These are phyloP conservation scores for Phytophthora hybrid DNA, from an alignment of 352 stramenopile species.

Conservation along the genomic window DNA sequence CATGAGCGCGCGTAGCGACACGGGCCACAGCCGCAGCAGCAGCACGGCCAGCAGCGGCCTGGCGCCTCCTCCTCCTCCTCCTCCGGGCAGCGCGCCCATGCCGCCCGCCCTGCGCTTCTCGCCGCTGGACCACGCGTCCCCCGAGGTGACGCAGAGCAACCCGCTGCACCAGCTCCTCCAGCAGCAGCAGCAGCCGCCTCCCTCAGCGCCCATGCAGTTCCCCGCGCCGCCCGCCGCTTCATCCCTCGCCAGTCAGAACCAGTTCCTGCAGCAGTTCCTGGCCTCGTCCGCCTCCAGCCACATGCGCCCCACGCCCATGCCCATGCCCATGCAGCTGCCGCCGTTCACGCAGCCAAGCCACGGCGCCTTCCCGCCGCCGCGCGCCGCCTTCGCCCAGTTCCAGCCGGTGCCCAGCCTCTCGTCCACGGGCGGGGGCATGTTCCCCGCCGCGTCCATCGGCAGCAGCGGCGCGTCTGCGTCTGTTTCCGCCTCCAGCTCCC, in stretches of 20 bases:
- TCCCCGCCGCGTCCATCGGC: constrained; percentile 32
- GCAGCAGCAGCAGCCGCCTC: constrained; percentile 45
- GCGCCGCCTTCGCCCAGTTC: constrained; percentile 43
- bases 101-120: constrained; percentile 50
- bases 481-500: constrained; percentile 44
- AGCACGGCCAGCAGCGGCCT: constrained; percentile 50
- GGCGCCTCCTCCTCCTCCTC: constrained; percentile 15
- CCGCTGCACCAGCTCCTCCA: constrained; percentile 74
- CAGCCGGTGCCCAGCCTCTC: constrained; percentile 49
- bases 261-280: constrained; percentile 72
- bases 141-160: constrained; percentile 75
- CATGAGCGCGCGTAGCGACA: constrained; percentile 50
- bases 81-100: constrained; percentile 41
- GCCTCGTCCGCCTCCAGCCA: constrained; percentile 41
- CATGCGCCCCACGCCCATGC: constrained; percentile 42
- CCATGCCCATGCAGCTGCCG: constrained; percentile 36
- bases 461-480: constrained; percentile 40
- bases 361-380: constrained; percentile 38
- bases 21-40: constrained; percentile 55
- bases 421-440: constrained; percentile 39
- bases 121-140: constrained; percentile 61
- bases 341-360: constrained; percentile 39
- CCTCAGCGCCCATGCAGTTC: constrained; percentile 19
- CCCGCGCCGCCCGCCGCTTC: constrained; percentile 36
- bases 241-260: constrained; percentile 40